Percentiles rank a stretch among this genome's conserved stretches.
These are phyloP conservation scores for Aspergillus ibericus DNA, from an alignment of 2,329 filamentous ascomycete species.

Conservation along the genomic window DNA sequence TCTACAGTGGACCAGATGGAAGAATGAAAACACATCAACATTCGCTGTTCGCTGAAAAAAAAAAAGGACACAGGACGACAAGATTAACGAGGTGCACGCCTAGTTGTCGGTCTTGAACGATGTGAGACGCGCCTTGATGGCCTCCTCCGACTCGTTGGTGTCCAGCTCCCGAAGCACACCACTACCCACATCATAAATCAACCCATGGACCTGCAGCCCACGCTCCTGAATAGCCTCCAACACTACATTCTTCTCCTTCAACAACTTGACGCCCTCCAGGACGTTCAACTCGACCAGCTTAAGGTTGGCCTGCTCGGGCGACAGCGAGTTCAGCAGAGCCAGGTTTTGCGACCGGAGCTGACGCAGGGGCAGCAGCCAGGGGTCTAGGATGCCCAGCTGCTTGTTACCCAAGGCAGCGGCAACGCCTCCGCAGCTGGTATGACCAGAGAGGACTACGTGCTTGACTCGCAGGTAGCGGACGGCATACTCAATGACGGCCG, in stretches of 20 bases:
- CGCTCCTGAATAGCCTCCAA: constrained; percentile 69
- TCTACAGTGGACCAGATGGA: background rate
- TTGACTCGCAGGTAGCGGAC: constrained; percentile 69
- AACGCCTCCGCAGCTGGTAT: constrained; percentile 62
- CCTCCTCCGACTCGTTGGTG: constrained; percentile 42
- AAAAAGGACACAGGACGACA: background rate
- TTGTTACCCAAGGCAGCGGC: constrained; percentile 57
- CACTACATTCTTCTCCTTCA: constrained; percentile 69
- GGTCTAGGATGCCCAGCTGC: constrained; percentile 60
- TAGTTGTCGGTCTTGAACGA: constrained; percentile 42
- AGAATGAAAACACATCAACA: background rate
- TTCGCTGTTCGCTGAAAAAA: background rate
- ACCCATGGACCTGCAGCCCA: constrained; percentile 73
- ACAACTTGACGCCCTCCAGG: constrained; percentile 62
- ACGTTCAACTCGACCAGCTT: constrained; percentile 78
- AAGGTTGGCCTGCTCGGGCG: constrained; percentile 52
- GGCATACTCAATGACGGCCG: constrained; percentile 76
- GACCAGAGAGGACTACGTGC: constrained; percentile 62
- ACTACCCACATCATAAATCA: constrained; percentile 67
- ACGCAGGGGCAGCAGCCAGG: constrained; percentile 61
- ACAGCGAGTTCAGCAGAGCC: constrained; percentile 49
- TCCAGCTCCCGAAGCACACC: constrained; percentile 57
- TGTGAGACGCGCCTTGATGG: constrained; percentile 38
- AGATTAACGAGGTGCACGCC: background rate
- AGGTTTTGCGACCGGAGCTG: constrained; percentile 56